Conservation (phyloP, 2,329 filamentous ascomycete species). For the Calonectria honghensis region DNA sequence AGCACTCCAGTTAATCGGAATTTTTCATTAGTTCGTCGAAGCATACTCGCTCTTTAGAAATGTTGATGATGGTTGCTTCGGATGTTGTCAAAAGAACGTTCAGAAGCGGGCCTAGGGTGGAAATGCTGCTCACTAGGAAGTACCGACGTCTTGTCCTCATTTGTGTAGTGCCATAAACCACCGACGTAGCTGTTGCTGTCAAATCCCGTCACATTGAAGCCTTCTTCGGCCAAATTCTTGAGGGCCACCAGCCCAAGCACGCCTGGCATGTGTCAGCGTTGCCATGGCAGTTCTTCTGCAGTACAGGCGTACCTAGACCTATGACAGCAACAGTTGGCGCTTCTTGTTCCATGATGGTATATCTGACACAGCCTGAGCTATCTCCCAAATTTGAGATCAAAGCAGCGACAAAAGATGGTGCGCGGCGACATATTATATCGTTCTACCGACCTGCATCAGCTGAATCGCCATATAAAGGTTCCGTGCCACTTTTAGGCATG, state of each 20-base stretch:
- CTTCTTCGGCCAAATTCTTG: slow-evolving; percentile 65
- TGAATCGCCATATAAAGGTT: slow-evolving; percentile 35
- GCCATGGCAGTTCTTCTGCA: neutral
- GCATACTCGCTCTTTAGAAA: slow-evolving; percentile 57
- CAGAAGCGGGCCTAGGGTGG: neutral
- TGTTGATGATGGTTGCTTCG: slow-evolving; percentile 57
- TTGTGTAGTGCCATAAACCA: slow-evolving; percentile 66
- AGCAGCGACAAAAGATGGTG: neutral
- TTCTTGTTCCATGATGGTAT: slow-evolving; percentile 39
- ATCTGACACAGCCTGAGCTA: too few species aligned
- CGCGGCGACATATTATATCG: slow-evolving; percentile 1
- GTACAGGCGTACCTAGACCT: slow-evolving; percentile 52
- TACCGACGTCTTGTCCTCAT: slow-evolving; percentile 62
- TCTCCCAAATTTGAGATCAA: neutral
- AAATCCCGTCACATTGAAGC: slow-evolving; percentile 65
- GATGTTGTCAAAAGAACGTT: slow-evolving; percentile 18
- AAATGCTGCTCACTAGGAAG: slow-evolving; percentile 55
- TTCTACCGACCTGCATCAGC: neutral
- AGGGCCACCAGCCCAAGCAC: slow-evolving; percentile 61
- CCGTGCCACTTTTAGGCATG: slow-evolving; percentile 41
- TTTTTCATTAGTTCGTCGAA: too few species aligned
- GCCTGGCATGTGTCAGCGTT: slow-evolving; percentile 46
- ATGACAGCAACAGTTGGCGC: slow-evolving; percentile 54
- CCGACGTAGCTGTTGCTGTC: slow-evolving; percentile 64
- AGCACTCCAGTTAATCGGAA: neutral